Conservation (phyloP, 176 grass and related monocot genomes). For the Avena sativa region DNA sequence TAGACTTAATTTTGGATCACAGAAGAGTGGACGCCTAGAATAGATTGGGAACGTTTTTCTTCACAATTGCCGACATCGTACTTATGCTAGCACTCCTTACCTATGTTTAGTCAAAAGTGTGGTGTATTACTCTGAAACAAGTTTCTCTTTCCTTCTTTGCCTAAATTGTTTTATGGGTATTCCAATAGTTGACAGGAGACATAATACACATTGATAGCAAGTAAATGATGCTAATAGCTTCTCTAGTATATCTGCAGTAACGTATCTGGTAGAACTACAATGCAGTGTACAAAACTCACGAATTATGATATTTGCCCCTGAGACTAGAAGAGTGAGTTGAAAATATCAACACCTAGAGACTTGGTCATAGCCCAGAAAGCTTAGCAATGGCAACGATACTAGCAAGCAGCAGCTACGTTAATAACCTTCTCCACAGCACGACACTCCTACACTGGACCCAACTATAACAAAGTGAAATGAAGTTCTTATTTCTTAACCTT, state of each 20-base stretch:
- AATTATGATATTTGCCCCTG: too few species aligned
- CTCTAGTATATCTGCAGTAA: not conserved
- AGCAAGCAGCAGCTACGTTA: too few species aligned
- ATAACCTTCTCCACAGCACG: too few species aligned
- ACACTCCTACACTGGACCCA: too few species aligned
- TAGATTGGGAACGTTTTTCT: not conserved
- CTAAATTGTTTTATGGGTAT: not conserved
- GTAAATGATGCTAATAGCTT: not conserved
- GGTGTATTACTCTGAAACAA: not conserved
- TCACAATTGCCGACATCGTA: not conserved
- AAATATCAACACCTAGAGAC: too few species aligned
- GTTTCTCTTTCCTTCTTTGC: not conserved
- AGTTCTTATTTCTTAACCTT: too few species aligned
- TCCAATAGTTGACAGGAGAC: not conserved
- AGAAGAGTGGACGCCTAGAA: not conserved
- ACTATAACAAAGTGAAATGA: too few species aligned
- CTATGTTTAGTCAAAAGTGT: not conserved
- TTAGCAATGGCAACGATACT: too few species aligned
- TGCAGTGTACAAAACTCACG: not conserved
- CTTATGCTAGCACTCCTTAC: not conserved
- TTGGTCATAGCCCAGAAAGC: too few species aligned
- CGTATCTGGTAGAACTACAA: not conserved
- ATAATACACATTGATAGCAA: not conserved
- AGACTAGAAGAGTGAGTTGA: too few species aligned
- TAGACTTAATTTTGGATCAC: not conserved